Conservation (phyloP, 1,284 basidiomycete genomes). For the Irpex rosettiformis region DNA sequence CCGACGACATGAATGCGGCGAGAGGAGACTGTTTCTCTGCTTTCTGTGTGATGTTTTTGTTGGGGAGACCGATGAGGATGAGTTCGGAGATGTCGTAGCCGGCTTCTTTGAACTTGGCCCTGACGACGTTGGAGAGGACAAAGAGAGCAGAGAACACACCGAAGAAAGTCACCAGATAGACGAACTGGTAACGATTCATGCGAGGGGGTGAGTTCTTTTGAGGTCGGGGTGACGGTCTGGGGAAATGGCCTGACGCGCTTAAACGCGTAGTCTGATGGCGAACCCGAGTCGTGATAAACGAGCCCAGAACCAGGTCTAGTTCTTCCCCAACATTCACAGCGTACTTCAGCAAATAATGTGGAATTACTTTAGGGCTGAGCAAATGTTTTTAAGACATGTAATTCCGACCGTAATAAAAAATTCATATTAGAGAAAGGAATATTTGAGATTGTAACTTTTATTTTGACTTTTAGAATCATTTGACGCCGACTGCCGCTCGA, state of each 20-base stretch:
- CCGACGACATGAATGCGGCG: constrained; percentile 8
- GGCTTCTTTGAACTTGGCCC: constrained; percentile 42
- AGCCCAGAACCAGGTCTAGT: not conserved
- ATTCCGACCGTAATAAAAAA: too few relatives aligned
- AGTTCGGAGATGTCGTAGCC: constrained; percentile 56
- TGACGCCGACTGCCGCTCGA: too few relatives aligned
- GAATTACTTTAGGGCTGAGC: too few relatives aligned
- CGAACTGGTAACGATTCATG: constrained; percentile 21
- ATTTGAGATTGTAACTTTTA: too few relatives aligned
- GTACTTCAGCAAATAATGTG: too few relatives aligned
- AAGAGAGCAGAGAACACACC: constrained; percentile 45
- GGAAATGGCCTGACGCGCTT: not conserved
- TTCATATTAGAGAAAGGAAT: too few relatives aligned
- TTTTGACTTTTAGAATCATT: too few relatives aligned
- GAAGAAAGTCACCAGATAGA: constrained; percentile 49
- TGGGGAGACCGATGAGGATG: constrained; percentile 61
- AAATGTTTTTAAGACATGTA: too few relatives aligned
- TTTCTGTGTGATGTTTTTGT: constrained; percentile 16
- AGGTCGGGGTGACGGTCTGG: not conserved
- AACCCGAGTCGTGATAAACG: not conserved
- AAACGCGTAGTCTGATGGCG: not conserved
- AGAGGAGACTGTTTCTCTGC: constrained; percentile 3
- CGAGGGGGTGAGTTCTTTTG: not conserved
- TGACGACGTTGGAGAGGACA: constrained; percentile 37
- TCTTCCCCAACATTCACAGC: not conserved